A percentile compares a stretch with the other conserved stretches of the same genome.
phyloP scores from a whole-genome alignment of 1,284 basidiomycete genomes.

The Pseudozyma sp. region DNA sequence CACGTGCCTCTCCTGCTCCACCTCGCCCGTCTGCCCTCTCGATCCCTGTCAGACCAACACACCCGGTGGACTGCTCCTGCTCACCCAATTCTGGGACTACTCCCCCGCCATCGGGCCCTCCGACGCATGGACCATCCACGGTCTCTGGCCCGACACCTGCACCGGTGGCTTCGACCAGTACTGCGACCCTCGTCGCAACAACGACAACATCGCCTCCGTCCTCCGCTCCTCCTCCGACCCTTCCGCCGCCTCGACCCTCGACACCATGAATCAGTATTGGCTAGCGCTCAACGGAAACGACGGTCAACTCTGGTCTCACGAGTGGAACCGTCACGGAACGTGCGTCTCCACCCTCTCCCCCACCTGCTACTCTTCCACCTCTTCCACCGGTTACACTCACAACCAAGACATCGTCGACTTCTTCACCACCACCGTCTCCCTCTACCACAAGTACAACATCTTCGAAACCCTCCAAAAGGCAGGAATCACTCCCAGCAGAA shows the following conservation, averaged over 20 bases:
- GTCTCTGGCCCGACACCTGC: conserved; percentile 55
- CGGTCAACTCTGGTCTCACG: conserved; percentile 45
- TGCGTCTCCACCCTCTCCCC: conserved; percentile 51
- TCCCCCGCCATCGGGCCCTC: conserved; percentile 47
- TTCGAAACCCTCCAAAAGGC: conserved; percentile 30
- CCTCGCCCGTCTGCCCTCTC: conserved; percentile 13
- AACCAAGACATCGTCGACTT: conserved; percentile 52
- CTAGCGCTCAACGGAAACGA: conserved; percentile 46
- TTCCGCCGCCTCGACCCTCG: conserved; percentile 21
- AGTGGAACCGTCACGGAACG: conserved; percentile 53
- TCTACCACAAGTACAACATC: conserved; percentile 37
- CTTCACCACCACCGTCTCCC: conserved; percentile 39
- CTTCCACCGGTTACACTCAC: conserved; percentile 3
- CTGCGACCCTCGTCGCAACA: conserved; percentile 43
- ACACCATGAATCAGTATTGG: conserved; percentile 57
- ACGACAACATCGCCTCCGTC: conserved; percentile 30
- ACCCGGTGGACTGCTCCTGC: conserved; percentile 50
- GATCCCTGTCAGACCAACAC: conserved; percentile 49
- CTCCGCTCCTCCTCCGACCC: conserved; percentile 18
- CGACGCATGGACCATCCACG: conserved; percentile 54
- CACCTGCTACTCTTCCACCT: conserved; percentile 30
- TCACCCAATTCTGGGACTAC: conserved; percentile 57
- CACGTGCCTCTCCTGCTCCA: conserved; percentile 36
- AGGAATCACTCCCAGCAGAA: conserved; percentile 26
- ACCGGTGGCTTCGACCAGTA: conserved; percentile 35